Percentiles rank a stretch among this genome's conserved stretches.
Conservation (phyloP, 768 basidiomycete species). For the Hirschioporus abietinus region DNA sequence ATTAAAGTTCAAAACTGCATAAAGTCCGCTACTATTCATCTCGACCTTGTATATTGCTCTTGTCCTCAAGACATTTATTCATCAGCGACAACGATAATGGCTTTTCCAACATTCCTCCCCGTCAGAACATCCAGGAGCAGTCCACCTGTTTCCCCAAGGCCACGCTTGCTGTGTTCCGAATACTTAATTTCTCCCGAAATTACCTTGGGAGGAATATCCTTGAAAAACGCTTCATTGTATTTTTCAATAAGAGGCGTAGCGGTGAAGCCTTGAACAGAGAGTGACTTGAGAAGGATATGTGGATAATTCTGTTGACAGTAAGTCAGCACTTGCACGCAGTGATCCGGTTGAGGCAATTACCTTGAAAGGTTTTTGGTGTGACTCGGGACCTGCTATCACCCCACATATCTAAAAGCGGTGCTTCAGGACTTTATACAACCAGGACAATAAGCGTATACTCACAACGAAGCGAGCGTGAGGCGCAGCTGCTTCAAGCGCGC, state of each 20-base stretch:
- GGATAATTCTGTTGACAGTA: slow-evolving; percentile 30
- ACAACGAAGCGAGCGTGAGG: slow-evolving; percentile 43
- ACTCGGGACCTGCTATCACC: too few relatives aligned
- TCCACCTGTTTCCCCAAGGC: slow-evolving; percentile 36
- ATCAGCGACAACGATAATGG: slow-evolving; percentile 22
- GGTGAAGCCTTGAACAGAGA: slow-evolving; percentile 32
- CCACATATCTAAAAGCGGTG: too few relatives aligned
- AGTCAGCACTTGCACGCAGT: slow-evolving; percentile 19
- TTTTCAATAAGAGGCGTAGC: slow-evolving; percentile 24
- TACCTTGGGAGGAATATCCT: slow-evolving; percentile 33
- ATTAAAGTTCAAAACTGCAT: not conserved
- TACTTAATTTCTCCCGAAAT: slow-evolving; percentile 43
- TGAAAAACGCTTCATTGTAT: slow-evolving; percentile 37
- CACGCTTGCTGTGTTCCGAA: slow-evolving; percentile 38
- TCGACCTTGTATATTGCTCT: too few relatives aligned
- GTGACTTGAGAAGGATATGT: slow-evolving; percentile 34
- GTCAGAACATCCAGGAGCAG: slow-evolving; percentile 30
- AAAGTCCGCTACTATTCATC: too few relatives aligned
- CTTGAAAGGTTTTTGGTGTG: too few relatives aligned
- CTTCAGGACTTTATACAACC: too few relatives aligned
- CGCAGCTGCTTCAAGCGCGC: slow-evolving; percentile 43
- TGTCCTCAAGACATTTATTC: not conserved
- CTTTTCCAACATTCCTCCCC: slow-evolving; percentile 33
- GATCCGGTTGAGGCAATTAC: too few relatives aligned
- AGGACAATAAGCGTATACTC: slow-evolving; percentile 7